Percentiles rank a stretch among this genome's conserved stretches.
phyloP scores from a whole-genome alignment of 1,139 yeast genomes.

The Hanseniaspora gamundiae region DNA sequence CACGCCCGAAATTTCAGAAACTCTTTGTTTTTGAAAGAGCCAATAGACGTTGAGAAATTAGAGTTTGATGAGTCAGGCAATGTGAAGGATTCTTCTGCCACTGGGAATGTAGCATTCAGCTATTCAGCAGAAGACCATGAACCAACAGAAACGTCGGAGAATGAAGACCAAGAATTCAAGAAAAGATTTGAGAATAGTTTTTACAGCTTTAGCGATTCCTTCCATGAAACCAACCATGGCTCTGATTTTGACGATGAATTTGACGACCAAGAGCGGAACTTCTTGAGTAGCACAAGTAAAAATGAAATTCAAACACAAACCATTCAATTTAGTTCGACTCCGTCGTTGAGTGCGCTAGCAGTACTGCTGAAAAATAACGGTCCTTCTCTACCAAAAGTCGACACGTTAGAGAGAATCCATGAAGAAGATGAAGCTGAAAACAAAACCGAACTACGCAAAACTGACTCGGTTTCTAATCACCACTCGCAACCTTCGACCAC shows the following conservation, averaged over 20 bases:
- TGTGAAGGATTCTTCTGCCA: constrained; percentile 2
- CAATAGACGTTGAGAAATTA: constrained; percentile 27
- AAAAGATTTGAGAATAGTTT: not conserved
- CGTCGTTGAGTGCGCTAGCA: constrained; percentile 30
- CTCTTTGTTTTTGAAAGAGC: constrained; percentile 35
- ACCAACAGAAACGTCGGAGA: not conserved
- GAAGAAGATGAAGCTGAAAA: constrained; percentile 25
- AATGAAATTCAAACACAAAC: constrained; percentile 16
- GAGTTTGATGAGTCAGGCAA: not conserved
- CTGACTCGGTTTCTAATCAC: not conserved
- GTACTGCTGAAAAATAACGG: constrained; percentile 26
- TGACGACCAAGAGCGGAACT: not conserved
- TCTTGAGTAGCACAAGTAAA: constrained; percentile 3
- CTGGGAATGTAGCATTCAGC: constrained; percentile 4
- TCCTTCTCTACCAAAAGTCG: constrained; percentile 1
- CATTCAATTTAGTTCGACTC: constrained; percentile 33
- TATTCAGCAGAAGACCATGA: not conserved
- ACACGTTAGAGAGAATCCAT: constrained; percentile 6
- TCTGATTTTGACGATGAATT: not conserved
- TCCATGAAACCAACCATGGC: not conserved
- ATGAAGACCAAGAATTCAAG: not conserved
- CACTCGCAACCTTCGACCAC: too few relatives aligned
- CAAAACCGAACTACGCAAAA: not conserved
- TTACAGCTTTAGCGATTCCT: not conserved
- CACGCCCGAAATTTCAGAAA: constrained; percentile 38